These are phyloP conservation scores for Rhytidhysteron rufulum DNA, from an alignment of 2,329 filamentous ascomycete species.

Conservation along the genomic window DNA sequence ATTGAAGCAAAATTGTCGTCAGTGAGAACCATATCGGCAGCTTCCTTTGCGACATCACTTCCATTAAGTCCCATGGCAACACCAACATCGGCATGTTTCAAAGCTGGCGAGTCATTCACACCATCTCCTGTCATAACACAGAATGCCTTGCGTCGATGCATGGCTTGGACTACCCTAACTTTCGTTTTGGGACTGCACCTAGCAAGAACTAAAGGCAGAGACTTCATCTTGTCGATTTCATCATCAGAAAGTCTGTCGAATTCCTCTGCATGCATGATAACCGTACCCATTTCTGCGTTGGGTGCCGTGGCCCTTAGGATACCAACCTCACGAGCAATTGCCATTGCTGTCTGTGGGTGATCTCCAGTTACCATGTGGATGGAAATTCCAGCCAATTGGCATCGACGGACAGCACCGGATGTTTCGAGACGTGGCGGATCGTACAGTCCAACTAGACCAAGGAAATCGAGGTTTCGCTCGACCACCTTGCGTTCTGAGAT, in stretches of 20 bases:
- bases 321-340: conserved; percentile 46
- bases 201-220: conserved; percentile 43
- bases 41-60: conserved; percentile 39
- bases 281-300: conserved; percentile 26
- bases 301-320: conserved; percentile 32
- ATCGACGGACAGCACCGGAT: conserved; percentile 49
- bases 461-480: conserved; percentile 66
- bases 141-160: conserved; percentile 35
- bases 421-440: conserved; percentile 83
- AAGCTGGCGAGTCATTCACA: conserved; percentile 39
- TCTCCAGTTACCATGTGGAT: conserved; percentile 50
- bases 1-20: conserved; percentile 42
- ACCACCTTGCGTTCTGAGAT: conserved; percentile 54
- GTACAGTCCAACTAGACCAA: conserved; percentile 82
- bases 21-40: conserved; percentile 38
- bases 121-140: conserved; percentile 44
- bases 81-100: conserved; percentile 40
- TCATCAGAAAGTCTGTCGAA: conserved; percentile 43
- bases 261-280: conserved; percentile 42
- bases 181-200: conserved; percentile 46
- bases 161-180: conserved; percentile 45
- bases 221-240: conserved; percentile 39
- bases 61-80: conserved; percentile 41
- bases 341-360: conserved; percentile 43
- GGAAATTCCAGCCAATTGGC: conserved; percentile 45